Evolutionary conservation across 2,329 filamentous ascomycete species (phyloP), one percentile per base, ranked within the genome.

Genomic region (Aciculosporium take): DNA sequence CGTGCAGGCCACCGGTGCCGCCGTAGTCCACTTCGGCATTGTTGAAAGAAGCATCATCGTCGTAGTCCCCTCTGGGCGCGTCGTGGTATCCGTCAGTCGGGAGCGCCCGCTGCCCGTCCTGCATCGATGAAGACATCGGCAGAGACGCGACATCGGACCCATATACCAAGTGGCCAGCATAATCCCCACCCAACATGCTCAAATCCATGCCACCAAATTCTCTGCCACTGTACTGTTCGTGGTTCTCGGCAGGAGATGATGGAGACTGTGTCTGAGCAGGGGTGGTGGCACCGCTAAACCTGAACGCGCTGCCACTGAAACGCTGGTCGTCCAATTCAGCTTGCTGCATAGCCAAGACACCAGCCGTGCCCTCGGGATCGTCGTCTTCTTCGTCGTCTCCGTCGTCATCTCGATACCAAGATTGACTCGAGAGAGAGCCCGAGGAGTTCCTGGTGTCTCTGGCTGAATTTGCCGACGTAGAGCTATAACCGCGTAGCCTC

Each of bases 1-100:
- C 75, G 46, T 87, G 79, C 23, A 95, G 63, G 1, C 91, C 91
- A 31, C 89, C 91, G n/a, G 87, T 95, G 7, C 84, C 88, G 38
- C 77, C 83, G 36, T 85, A 87, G 59, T 96, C 89, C 39, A 94
- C 81, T 41, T 83, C 74, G 5, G 82, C 85, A 41, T 78, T 71
- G 12, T 64, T 56, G 48, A 72, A 72, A 6, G 65, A 63, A 1
- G 66, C 56, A 1, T 57, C 52, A 35, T 53, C 53, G 42, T 55
- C 53, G 13, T 61, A 50, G 13, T 48, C 49, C 18, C 55, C 49
- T 30, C 49, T 50, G 10, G 49, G 46, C 23, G 49, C 50, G 35
- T 51, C 48, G 36, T 54, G 51, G 46, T 62, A 56, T 45, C 65
- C 53, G 40, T 69, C 60, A 18, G 62, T 67, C 5, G 72, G 69